Base-by-base conservation (phyloP, 2,329 filamentous ascomycete genomes). In the Xylariales sp. region DNA sequence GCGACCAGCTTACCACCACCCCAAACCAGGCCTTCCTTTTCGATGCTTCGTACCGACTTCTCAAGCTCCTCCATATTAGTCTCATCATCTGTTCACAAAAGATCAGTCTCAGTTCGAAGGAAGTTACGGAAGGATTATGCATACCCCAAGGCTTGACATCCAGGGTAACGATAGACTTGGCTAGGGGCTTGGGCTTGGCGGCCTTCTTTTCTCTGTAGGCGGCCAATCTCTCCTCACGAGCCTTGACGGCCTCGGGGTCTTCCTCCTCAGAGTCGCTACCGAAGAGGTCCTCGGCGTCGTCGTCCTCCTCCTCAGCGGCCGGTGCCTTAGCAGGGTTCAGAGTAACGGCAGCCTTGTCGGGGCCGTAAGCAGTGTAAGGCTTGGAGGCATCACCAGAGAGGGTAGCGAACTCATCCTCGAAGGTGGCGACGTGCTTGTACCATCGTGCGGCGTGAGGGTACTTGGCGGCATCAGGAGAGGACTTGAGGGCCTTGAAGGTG, bases 131-230 rank as follows among this genome's bases (percentile, higher is more conserved):
- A 14, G 25, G 11, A 19, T 9, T 3, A 11, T 16, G 76, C 86
- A 56, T 86, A 95, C 91, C 93, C 91, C 93, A 97, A 61, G 93
- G 93, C 82, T 98, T 98, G 55, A 98, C 86, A 60, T 97, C 91
- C 55, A 98, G 60, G 53, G 89, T 97, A 61, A 97, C 89, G 49
- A 97, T 76, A 46, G 91, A 97, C 82, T 98, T 98, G 66, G 93
- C 93, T 49, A 84, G 83, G 55, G 82, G 77, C 88, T 97, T 96
- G 53, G 76, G 73, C 82, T 95, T 95, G 68, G 78, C 78, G 55
- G 85, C 88, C 86, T 96, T 96, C 87, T 97, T 97, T 77, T 88
- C 86, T 68, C 80, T 84, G 82, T 96, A 96, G 68, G 91, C 91
- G 48, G 81, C 89, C 55, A 98, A 78, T 65, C 89, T 86, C 76